Base-by-base conservation (phyloP, 441 rosid genomes). In the Euphorbia corollata region DNA sequence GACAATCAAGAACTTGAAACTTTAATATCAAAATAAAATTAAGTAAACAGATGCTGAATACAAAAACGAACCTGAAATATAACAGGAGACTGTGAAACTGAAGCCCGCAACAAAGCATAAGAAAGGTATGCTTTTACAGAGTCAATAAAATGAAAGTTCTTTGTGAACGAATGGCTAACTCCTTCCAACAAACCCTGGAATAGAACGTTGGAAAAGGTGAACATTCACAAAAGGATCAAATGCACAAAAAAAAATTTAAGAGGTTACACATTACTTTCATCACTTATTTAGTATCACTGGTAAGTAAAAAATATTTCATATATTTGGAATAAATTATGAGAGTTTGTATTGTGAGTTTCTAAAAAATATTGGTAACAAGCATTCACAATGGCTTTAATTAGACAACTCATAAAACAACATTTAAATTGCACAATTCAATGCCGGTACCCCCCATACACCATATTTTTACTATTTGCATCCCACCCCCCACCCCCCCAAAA, bases 81-180 rank as follows among this genome's bases (percentile, higher is more conserved):
- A 78, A 78, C 84, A 57, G 88, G 77, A 68, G 98, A 89, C 38
- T 87, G 96, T 43, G 98, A 87, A 76, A 96, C 96, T 41, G 99
- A 89, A 73, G 99, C 98, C 69, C 98, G 88, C 82, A 92, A 78
- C 77, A 96, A 81, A 79, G 98, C 98, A 83, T 90, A 96, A 24
- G 98, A 92, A 67, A 92, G 97, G 79, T 90, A 92, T 32, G 97
- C 97, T 87, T 96, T 96, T 71, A 96, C 93, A 41, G 99, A 96
- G 81, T 96, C 98, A 71, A 96, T 96, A 78, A 96, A 92, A 82
- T 92, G 96, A 73, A 90, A 89, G 76, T 92, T 89, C 85, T 89
- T 89, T 15, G 97, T 89, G 78, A 90, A 89, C 39, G 99, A 90
- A 83, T 83, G 84, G 82, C 87, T 87, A 82, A 96, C 97, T 61